Conservation (phyloP, 768 basidiomycete species). For the Tylopilus felleus region DNA sequence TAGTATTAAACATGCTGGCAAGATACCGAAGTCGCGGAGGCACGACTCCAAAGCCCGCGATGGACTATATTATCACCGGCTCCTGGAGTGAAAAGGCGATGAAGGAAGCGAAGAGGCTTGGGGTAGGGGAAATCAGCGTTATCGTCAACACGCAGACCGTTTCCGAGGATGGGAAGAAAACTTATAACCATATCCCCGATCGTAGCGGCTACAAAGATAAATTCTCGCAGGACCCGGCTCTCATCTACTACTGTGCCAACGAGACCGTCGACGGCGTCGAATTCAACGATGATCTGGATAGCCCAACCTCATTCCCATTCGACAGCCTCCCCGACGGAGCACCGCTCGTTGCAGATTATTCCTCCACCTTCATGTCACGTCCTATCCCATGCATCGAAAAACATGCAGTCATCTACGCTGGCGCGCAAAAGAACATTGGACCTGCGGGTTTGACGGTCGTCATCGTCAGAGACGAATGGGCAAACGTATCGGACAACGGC, state of each 20-base stretch:
- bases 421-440: constrained; percentile 97
- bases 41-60: constrained; percentile 49
- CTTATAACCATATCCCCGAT: constrained; percentile 78
- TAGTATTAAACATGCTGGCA: constrained; percentile 88
- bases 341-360: constrained; percentile 95
- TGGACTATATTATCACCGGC: constrained; percentile 93
- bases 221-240: constrained; percentile 78
- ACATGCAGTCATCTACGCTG: constrained; percentile 94
- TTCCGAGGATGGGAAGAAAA: constrained; percentile 58
- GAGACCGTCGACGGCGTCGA: constrained; percentile 97
- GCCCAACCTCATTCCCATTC: constrained; percentile 77
- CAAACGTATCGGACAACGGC: constrained; percentile 63
- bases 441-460: constrained; percentile 91
- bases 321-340: constrained; percentile 54
- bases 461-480: constrained; percentile 92
- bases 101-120: constrained; percentile 76
- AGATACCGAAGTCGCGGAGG: constrained; percentile 72
- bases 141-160: constrained; percentile 65
- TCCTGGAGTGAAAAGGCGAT: constrained; percentile 87
- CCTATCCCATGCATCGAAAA: constrained; percentile 84
- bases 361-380: constrained; percentile 94
- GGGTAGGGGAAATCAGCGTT: constrained; percentile 56
- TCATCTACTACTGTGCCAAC: constrained; percentile 99
- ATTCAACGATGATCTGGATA: constrained; percentile 58
- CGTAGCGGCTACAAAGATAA: constrained; percentile 55